Evolutionary conservation across 2,329 filamentous ascomycete species (phyloP).

Genomic region (Scytalidium sp.): DNA sequence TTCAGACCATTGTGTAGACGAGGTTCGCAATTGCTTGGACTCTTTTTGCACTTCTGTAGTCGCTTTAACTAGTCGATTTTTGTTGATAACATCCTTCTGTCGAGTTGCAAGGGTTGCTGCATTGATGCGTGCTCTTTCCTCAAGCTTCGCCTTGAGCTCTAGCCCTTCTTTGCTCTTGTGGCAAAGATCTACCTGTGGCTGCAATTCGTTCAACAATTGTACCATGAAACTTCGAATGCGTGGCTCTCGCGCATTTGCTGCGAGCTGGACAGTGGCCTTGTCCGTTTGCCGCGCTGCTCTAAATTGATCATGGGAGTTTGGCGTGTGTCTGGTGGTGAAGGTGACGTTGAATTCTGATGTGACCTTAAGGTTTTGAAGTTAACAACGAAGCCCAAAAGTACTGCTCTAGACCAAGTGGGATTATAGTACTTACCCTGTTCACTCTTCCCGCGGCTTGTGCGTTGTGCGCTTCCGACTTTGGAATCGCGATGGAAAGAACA

Average conservation of each 20-base stretch:
- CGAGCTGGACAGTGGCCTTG: background rate
- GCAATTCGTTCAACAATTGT: background rate
- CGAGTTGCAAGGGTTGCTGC: too few species aligned
- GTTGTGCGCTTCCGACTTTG: background rate
- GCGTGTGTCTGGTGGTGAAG: background rate
- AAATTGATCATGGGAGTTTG: background rate
- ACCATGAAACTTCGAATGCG: background rate
- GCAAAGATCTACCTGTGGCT: background rate
- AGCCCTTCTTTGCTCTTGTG: background rate
- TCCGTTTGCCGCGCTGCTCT: background rate
- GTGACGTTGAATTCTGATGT: background rate
- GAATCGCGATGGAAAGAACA: background rate
- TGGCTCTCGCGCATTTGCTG: background rate
- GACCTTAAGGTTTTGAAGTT: background rate
- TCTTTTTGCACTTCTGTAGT: too few species aligned
- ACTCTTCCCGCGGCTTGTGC: background rate
- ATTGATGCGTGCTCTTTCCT: too few species aligned
- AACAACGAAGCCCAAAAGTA: background rate
- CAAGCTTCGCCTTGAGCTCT: background rate
- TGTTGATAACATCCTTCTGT: too few species aligned
- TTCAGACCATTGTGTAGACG: too few species aligned
- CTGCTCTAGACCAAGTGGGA: too few species aligned
- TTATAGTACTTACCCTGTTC: background rate
- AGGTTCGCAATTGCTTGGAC: too few species aligned
- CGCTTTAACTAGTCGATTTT: too few species aligned